Evolutionary conservation across 441 rosid species (phyloP), one percentile per base, ranked within the genome.

Genomic region (Populus hybrid): DNA sequence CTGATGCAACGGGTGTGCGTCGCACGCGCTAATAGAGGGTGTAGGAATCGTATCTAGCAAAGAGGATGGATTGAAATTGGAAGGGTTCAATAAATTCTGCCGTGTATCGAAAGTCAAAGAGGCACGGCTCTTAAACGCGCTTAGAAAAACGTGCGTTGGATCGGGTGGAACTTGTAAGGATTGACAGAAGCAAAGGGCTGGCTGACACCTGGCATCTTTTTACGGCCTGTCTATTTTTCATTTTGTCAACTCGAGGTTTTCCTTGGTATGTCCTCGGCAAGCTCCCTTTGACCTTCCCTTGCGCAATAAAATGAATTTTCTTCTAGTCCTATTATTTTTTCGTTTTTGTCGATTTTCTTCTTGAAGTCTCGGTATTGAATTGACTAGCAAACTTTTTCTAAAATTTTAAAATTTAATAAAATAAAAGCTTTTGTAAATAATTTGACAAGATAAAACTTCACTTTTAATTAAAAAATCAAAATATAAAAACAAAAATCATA

Each of bases 91-190:
- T 57, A 26, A 61, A 28, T 12, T 5, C 4, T 8, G 32, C 19
- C n/a, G 16, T 5, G 69, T 23, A 34, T 9, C 16, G 0, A 24
- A 78, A 78, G 76, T 78, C 80, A 78, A 72, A 78, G 68, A 71
- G 76, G 71, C 59, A 67, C 72, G 23, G 80, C 75, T 72, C 32
- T 30, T 67, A 65, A 77, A 78, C 80, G 26, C 80, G 76, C 72
- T 21, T 72, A 42, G 75, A 32, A 26, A 71, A 77, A 19, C 7
- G 75, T 77, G 71, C 75, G 71, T 77, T 65, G 71, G 80, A 77
- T 77, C 50, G 12, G 50, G 32, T 21, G 23, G 67, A 30, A 26
- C 28, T 26, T 26, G 28, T 26, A 26, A 7, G 28, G 42, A 10
- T 30, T 32, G 5, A 46, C 4, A 35, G 38, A 61, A 24, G 38